Conservation (phyloP, 768 basidiomycete genomes). For the Psilocybe cubensis region DNA sequence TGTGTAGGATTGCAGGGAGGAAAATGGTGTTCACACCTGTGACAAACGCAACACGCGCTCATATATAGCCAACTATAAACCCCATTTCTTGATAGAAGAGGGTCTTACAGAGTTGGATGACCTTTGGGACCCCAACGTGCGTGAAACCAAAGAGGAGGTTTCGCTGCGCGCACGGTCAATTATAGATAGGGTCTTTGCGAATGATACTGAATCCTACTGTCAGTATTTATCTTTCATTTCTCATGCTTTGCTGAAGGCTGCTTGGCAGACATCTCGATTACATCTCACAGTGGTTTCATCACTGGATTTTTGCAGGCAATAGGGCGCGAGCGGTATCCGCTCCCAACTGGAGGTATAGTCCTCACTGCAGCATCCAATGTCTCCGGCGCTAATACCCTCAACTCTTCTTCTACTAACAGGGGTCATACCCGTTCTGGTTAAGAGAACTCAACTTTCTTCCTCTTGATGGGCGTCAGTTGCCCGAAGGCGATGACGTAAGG, state of each 20-base stretch:
- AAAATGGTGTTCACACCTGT: conserved; percentile 70
- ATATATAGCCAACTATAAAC: conserved; percentile 52
- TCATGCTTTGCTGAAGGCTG: neutral
- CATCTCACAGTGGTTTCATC: conserved; percentile 68
- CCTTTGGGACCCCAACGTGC: conserved; percentile 55
- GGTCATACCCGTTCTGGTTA: neutral
- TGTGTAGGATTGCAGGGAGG: conserved; percentile 66
- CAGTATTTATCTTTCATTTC: conserved; percentile 22
- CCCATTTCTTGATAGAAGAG: conserved; percentile 55
- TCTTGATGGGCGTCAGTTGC: too few relatives aligned
- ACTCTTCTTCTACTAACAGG: neutral
- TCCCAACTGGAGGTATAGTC: conserved; percentile 65
- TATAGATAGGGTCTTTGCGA: conserved; percentile 57
- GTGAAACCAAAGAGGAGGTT: conserved; percentile 56
- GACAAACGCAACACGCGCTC: conserved; percentile 59
- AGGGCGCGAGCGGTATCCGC: conserved; percentile 43
- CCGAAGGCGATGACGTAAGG: too few relatives aligned
- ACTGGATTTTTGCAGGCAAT: conserved; percentile 54
- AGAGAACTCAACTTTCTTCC: neutral
- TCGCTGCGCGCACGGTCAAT: conserved; percentile 51
- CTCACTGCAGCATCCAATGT: neutral
- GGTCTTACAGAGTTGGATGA: conserved; percentile 66
- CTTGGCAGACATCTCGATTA: conserved; percentile 63
- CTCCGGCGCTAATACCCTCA: neutral
- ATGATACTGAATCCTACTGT: conserved; percentile 49